Conservation (phyloP, 2,329 filamentous ascomycete genomes). For the Madurella fahalii region DNA sequence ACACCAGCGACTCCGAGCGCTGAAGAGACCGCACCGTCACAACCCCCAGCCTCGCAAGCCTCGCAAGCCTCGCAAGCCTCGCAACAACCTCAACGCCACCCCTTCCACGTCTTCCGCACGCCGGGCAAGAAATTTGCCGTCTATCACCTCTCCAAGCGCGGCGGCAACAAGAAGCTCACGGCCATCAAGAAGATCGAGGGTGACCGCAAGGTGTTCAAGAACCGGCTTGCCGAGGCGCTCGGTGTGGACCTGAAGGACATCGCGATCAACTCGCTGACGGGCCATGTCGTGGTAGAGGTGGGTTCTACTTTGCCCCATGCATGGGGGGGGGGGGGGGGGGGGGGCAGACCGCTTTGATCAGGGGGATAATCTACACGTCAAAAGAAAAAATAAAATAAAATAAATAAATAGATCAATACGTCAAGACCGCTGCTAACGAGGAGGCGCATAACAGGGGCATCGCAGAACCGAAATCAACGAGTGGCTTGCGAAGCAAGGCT, state of each 20-base stretch:
- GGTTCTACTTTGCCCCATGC: constrained; percentile 18
- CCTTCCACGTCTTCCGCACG: constrained; percentile 70
- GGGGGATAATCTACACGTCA: no score
- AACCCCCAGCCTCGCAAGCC: neutral
- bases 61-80: neutral
- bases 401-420: no score
- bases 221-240: constrained; percentile 59
- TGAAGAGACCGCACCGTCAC: neutral
- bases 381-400: no score
- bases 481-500: constrained; percentile 17
- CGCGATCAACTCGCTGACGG: constrained; percentile 56
- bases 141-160: constrained; percentile 69
- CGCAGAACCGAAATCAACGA: constrained; percentile 1
- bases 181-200: constrained; percentile 76
- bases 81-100: constrained; percentile 11
- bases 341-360: no score
- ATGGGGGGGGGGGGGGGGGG: no score
- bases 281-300: constrained; percentile 73
- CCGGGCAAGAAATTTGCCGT: constrained; percentile 67
- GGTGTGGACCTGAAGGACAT: constrained; percentile 52
- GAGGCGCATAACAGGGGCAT: constrained; percentile 7
- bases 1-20: constrained; percentile 1
- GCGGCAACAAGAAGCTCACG: constrained; percentile 72
- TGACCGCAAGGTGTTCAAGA: constrained; percentile 57
- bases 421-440: no score